A percentile compares a stretch with the other conserved stretches of the same genome.
phyloP scores from a whole-genome alignment of 352 stramenopile species.

The Phytophthora pini region DNA sequence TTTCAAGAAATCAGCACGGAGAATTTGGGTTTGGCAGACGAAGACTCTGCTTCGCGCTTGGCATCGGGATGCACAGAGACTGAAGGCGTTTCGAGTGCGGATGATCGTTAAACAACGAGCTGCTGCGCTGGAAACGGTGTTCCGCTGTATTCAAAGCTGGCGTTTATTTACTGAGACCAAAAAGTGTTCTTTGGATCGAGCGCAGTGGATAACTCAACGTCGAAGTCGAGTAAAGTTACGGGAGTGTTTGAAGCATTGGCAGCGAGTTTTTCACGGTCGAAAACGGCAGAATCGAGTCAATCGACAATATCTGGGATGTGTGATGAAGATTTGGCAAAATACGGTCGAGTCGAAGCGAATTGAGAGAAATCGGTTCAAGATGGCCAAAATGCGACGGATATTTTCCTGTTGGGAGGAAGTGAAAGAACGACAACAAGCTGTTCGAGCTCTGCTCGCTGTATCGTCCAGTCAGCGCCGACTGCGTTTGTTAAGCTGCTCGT shows the following conservation, averaged over 20 bases:
- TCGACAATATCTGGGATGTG: conserved; percentile 1
- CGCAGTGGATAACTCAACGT: conserved; percentile 50
- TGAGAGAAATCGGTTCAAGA: conserved; percentile 8
- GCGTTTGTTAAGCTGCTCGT: conserved; percentile 10
- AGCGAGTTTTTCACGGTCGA: conserved; percentile 1
- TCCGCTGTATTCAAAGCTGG: conserved; percentile 60
- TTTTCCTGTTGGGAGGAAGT: conserved; percentile 17
- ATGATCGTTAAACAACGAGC: conserved; percentile 32
- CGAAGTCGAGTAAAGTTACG: conserved; percentile 26
- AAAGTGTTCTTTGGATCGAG: conserved; percentile 37
- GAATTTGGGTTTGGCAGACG: conserved; percentile 25
- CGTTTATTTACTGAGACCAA: conserved; percentile 28
- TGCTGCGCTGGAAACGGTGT: conserved; percentile 39
- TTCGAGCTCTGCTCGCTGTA: conserved; percentile 21
- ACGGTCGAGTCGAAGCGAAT: not conserved
- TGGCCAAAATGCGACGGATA: conserved; percentile 13
- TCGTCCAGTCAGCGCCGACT: conserved; percentile 12
- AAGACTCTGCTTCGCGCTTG: conserved; percentile 18
- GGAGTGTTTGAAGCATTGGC: conserved; percentile 35
- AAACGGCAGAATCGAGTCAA: conserved; percentile 8
- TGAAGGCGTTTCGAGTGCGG: conserved; percentile 21
- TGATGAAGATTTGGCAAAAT: conserved; percentile 17
- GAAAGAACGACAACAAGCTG: conserved; percentile 17
- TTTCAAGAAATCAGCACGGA: conserved; percentile 30
- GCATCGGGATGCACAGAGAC: conserved; percentile 8